These are phyloP conservation scores for Mitragyna speciosa DNA, from an alignment of 257 asterid genomes.

Conservation along the genomic window DNA sequence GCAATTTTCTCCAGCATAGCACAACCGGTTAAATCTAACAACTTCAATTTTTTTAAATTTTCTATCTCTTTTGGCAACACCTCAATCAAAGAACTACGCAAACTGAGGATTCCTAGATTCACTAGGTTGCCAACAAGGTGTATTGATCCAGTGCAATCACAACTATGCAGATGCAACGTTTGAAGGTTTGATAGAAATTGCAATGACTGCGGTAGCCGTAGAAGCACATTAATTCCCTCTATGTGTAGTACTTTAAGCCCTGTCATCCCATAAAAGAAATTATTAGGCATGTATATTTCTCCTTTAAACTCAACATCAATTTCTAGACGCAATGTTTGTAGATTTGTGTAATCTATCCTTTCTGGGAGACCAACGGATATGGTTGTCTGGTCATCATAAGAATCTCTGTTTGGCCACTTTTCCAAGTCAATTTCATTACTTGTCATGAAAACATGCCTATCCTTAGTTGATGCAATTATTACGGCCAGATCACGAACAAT, in stretches of 20 bases:
- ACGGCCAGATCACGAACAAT: slow-evolving; percentile 16
- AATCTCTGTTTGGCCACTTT: background rate
- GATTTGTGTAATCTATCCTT: background rate
- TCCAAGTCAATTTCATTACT: background rate
- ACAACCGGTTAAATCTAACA: slow-evolving; percentile 9
- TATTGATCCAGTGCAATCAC: background rate
- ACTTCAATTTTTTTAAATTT: slow-evolving; percentile 9
- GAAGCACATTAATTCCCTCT: background rate
- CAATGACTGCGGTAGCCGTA: background rate
- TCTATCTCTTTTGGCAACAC: slow-evolving; percentile 17
- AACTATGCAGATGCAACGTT: background rate
- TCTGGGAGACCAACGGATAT: background rate
- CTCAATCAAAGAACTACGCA: background rate
- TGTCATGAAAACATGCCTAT: background rate
- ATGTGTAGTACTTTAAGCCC: slow-evolving; percentile 14
- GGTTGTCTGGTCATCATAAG: background rate
- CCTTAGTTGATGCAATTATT: background rate
- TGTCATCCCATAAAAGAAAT: background rate
- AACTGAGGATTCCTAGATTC: slow-evolving; percentile 21
- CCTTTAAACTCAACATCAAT: background rate
- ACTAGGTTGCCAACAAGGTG: slow-evolving; percentile 5
- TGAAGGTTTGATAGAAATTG: slow-evolving; percentile 10
- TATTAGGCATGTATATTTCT: background rate
- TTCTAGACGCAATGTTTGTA: background rate
- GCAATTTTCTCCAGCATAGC: background rate